Evolutionary conservation across 345 rosid species (phyloP).

Genomic region (Populus tremula): DNA sequence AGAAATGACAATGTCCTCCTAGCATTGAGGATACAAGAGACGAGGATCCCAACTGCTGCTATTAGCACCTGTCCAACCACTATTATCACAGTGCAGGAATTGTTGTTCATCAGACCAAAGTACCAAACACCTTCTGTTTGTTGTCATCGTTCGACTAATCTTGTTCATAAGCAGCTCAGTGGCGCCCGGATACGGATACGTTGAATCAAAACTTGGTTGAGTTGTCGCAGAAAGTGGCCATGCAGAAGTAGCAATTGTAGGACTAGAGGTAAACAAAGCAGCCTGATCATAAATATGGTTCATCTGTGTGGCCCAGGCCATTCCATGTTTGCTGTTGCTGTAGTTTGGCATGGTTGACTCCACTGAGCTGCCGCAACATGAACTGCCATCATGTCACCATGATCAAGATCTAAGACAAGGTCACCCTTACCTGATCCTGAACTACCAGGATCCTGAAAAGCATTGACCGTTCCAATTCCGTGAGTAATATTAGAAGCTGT

Average conservation of each 20-base stretch:
- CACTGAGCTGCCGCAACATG: constrained; percentile 23
- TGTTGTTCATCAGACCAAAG: constrained; percentile 41
- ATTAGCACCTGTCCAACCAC: constrained; percentile 19
- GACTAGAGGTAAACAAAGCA: constrained; percentile 1
- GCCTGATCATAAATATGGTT: constrained; percentile 18
- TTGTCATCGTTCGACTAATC: not conserved
- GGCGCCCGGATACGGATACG: constrained; percentile 18
- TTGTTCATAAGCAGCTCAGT: constrained; percentile 5
- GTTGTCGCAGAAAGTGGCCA: constrained; percentile 22
- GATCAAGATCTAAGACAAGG: constrained; percentile 8
- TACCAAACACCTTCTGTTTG: constrained; percentile 20
- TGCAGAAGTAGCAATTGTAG: constrained; percentile 7
- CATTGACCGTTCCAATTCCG: not conserved
- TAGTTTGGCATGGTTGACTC: constrained; percentile 17
- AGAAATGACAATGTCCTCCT: constrained; percentile 19
- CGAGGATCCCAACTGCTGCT: constrained; percentile 44
- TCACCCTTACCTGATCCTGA: constrained; percentile 4
- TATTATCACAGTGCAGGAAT: constrained; percentile 28
- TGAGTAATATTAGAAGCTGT: not conserved
- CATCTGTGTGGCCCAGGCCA: constrained; percentile 14
- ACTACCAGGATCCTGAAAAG: not conserved
- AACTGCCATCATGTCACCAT: constrained; percentile 9
- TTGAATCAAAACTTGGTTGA: constrained; percentile 10
- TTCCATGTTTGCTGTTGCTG: constrained; percentile 6
- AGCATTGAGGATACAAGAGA: constrained; percentile 36